phyloP scores from a whole-genome alignment of 2,329 filamentous ascomycete species.

The Pseudogymnoascus sp. region DNA sequence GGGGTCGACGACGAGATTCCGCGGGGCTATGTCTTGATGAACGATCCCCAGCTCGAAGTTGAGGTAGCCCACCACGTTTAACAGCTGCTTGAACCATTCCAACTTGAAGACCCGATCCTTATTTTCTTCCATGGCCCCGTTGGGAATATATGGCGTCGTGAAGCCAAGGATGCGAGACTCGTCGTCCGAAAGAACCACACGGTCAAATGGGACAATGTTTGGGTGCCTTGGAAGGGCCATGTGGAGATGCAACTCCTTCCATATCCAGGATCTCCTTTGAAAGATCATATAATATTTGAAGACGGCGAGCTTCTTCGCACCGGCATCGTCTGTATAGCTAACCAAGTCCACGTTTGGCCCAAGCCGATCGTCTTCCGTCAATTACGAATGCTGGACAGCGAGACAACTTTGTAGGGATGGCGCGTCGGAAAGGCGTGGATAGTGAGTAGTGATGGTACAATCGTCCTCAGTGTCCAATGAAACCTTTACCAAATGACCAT shows the following conservation, averaged over 20 bases:
- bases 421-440: background rate
- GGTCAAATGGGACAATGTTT: conserved; percentile 31
- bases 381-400: background rate
- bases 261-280: conserved; percentile 11
- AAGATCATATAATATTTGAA: background rate
- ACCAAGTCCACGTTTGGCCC: background rate
- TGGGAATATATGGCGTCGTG: conserved; percentile 29
- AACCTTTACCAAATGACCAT: background rate
- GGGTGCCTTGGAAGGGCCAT: conserved; percentile 31
- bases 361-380: background rate
- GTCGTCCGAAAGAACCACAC: conserved; percentile 29
- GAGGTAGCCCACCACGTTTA: conserved; percentile 30
- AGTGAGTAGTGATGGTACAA: background rate
- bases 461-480: background rate
- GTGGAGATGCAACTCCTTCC: conserved; percentile 32
- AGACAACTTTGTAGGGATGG: background rate
- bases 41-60: conserved; percentile 31
- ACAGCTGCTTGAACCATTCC: conserved; percentile 31
- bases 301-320: background rate
- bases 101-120: conserved; percentile 28
- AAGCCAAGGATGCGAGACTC: conserved; percentile 31
- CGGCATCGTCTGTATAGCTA: background rate
- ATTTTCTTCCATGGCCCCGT: conserved; percentile 27
- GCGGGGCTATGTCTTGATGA: conserved; percentile 32
- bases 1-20: conserved; percentile 32